Evolutionary conservation across 2,329 filamentous ascomycete genomes (phyloP).

Genomic region (Sphaerostilbella broomeana): DNA sequence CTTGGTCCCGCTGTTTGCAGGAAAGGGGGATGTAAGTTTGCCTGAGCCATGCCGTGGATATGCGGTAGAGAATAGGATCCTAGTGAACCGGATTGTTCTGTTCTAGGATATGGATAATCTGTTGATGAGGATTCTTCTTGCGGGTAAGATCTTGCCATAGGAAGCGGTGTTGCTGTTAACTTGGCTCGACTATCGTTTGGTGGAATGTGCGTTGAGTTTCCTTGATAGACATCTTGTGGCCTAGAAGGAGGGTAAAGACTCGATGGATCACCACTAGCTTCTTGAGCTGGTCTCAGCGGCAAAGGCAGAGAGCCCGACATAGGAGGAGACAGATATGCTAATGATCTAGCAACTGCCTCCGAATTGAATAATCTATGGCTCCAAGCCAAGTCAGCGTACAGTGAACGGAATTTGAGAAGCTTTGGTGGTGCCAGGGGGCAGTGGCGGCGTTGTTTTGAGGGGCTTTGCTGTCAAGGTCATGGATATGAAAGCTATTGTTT

Average conservation of each 20-base stretch:
- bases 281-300: slow-evolving; percentile 52
- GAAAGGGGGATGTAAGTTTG: slow-evolving; percentile 17
- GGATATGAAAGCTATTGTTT: slow-evolving; percentile 26
- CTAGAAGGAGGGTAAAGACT: slow-evolving; percentile 38
- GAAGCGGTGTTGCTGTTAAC: slow-evolving; percentile 18
- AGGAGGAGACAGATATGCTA: slow-evolving; percentile 65
- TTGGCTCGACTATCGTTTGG: slow-evolving; percentile 20
- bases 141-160: slow-evolving; percentile 23
- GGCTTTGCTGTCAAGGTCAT: slow-evolving; percentile 48
- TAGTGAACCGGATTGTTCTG: slow-evolving; percentile 21
- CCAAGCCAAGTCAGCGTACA: slow-evolving; percentile 40
- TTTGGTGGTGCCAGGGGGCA: slow-evolving; percentile 53
- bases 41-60: slow-evolving; percentile 11
- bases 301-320: slow-evolving; percentile 64
- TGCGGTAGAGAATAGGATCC: slow-evolving; percentile 21
- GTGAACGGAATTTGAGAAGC: slow-evolving; percentile 47
- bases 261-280: slow-evolving; percentile 43
- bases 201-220: slow-evolving; percentile 25
- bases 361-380: slow-evolving; percentile 44
- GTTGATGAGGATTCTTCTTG: slow-evolving; percentile 19
- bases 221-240: slow-evolving; percentile 45
- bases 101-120: slow-evolving; percentile 22
- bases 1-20: slow-evolving; percentile 17
- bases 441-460: slow-evolving; percentile 36
- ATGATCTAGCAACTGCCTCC: slow-evolving; percentile 49